These are phyloP conservation scores for Jatropha podagrica DNA, from an alignment of 441 rosid genomes.

Conservation along the genomic window DNA sequence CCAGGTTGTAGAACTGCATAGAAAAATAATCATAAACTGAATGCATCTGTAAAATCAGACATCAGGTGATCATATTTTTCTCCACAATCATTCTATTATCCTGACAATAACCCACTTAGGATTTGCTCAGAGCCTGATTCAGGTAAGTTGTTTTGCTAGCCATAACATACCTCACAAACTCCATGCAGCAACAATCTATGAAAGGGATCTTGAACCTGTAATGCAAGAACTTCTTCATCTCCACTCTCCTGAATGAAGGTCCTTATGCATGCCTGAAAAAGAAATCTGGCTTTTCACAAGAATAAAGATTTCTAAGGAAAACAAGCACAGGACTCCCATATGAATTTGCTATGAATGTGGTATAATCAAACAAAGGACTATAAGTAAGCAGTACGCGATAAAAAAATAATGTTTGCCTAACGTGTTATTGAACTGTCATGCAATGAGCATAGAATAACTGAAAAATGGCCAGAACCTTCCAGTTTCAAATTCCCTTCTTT, in stretches of 20 bases:
- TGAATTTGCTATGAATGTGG: background rate
- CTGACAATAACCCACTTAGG: background rate
- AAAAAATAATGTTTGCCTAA: background rate
- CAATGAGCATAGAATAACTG: background rate
- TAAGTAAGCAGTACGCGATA: background rate
- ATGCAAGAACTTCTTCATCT: slow-evolving; percentile 57
- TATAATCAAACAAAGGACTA: background rate
- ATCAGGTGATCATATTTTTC: background rate
- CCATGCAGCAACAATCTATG: slow-evolving; percentile 87
- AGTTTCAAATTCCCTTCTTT: background rate
- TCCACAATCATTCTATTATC: background rate
- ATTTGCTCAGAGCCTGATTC: background rate
- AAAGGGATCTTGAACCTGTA: slow-evolving; percentile 83
- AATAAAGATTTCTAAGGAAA: background rate
- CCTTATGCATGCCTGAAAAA: slow-evolving; percentile 58
- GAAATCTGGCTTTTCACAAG: slow-evolving; percentile 7
- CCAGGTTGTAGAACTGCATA: slow-evolving; percentile 80
- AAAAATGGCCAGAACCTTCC: background rate
- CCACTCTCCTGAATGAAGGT: slow-evolving; percentile 50
- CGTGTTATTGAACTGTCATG: background rate
- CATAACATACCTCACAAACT: slow-evolving; percentile 73
- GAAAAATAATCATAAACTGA: background rate
- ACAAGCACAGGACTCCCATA: background rate
- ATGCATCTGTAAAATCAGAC: background rate
- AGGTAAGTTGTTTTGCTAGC: background rate